Evolutionary conservation across 225 moss, liverwort and hornwort species (phyloP).

Genomic region (Anthoceros angustus): DNA sequence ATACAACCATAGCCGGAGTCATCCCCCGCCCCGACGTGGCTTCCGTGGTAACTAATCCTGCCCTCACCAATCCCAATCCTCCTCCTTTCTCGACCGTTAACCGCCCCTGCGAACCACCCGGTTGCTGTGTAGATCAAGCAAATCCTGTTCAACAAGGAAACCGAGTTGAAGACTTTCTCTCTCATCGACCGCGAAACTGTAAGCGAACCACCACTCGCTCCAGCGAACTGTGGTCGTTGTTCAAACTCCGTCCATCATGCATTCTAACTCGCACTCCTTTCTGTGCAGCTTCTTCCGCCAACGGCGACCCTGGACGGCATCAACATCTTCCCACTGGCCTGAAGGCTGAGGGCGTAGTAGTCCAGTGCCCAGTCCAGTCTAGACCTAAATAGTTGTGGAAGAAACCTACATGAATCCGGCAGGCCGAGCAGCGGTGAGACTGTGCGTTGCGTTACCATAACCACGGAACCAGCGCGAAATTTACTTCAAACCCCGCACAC

Average conservation of each 20-base stretch:
- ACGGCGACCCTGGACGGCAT: neutral
- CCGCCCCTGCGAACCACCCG: too few relatives aligned
- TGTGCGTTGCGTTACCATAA: too few relatives aligned
- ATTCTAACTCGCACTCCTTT: neutral
- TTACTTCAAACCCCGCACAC: too few relatives aligned
- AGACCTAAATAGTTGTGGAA: too few relatives aligned
- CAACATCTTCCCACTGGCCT: neutral
- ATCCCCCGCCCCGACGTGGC: conserved; percentile 82
- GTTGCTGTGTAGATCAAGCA: conserved; percentile 41
- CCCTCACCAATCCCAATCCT: neutral
- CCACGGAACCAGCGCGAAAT: too few relatives aligned
- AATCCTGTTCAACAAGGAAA: conserved; percentile 65
- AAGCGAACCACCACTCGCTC: neutral
- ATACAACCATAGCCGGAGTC: conserved; percentile 53
- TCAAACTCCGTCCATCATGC: neutral
- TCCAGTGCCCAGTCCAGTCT: neutral
- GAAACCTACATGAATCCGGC: too few relatives aligned
- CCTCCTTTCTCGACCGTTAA: neutral
- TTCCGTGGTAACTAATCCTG: conserved; percentile 45
- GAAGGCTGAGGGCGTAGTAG: neutral
- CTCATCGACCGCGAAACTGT: conserved; percentile 80
- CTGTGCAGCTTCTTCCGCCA: conserved; percentile 3
- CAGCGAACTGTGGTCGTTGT: neutral
- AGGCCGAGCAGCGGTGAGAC: too few relatives aligned
- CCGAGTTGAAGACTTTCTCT: conserved; percentile 41